Percentiles rank a stretch among this genome's conserved stretches.
Evolutionary conservation across 2,329 filamentous ascomycete species (phyloP).

Genomic region (Botryotinia calthae): DNA sequence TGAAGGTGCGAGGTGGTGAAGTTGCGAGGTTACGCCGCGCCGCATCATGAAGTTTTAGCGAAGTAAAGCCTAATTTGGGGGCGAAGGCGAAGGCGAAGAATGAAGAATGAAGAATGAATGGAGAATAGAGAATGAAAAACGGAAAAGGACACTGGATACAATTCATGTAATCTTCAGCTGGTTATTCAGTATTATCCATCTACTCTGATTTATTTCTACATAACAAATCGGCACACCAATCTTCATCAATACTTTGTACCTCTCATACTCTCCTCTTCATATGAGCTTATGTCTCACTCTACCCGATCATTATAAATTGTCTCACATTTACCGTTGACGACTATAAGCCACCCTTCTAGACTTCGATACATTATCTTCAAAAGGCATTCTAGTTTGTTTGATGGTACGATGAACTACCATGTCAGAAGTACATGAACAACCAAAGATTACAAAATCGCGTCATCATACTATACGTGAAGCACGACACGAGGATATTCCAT

Average conservation of each 20-base stretch:
- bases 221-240: too few species aligned
- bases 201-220: too few species aligned
- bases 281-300: conserved; percentile 13
- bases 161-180: not conserved
- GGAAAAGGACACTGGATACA: not conserved
- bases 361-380: not conserved
- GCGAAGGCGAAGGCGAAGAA: not conserved
- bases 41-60: not conserved
- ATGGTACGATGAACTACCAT: conserved; percentile 17
- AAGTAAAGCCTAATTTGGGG: not conserved
- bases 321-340: conserved; percentile 10
- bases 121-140: too few species aligned
- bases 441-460: not conserved
- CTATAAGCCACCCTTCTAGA: conserved; percentile 9
- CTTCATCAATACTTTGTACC: not conserved
- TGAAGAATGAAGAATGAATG: too few species aligned
- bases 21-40: not conserved
- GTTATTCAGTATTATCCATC: too few species aligned
- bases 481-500: conserved; percentile 32
- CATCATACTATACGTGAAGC: conserved; percentile 15
- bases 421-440: conserved; percentile 18
- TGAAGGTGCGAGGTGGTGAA: too few species aligned
- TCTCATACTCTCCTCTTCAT: not conserved
- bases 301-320: conserved; percentile 6
- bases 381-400: not conserved